phyloP scores from a whole-genome alignment of 352 stramenopile genomes.

The Phytophthora quininea region DNA sequence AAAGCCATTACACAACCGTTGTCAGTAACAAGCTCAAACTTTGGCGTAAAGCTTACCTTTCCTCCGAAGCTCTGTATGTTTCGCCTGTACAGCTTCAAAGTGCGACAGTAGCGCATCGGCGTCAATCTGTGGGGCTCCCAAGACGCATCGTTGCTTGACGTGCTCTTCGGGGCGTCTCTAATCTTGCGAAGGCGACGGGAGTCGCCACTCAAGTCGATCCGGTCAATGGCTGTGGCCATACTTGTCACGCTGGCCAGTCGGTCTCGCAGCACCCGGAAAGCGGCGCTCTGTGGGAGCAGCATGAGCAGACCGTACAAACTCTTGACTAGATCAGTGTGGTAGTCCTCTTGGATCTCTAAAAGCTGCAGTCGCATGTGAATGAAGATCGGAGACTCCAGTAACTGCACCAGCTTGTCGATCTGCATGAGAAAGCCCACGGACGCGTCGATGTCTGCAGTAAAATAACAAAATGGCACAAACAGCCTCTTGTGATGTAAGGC shows the following conservation, averaged over 20 bases:
- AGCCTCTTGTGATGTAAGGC: conserved; percentile 43
- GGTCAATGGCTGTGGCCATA: conserved; percentile 85
- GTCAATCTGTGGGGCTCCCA: conserved; percentile 44
- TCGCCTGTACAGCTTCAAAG: conserved; percentile 77
- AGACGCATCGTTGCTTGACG: conserved; percentile 22
- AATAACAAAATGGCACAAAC: conserved; percentile 19
- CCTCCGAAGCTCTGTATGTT: conserved; percentile 71
- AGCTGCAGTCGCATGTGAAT: conserved; percentile 98
- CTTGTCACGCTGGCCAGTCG: conserved; percentile 86
- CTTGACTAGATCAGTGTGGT: conserved; percentile 96
- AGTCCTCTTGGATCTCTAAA: conserved; percentile 95
- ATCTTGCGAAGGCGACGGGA: conserved; percentile 27
- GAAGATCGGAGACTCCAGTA: conserved; percentile 99
- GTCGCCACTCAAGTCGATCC: conserved; percentile 63
- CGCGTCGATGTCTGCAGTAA: conserved; percentile 94
- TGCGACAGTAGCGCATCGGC: conserved; percentile 63
- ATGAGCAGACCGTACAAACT: conserved; percentile 98
- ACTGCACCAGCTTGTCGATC: conserved; percentile 99
- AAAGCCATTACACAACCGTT: not conserved
- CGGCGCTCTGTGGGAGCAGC: conserved; percentile 94
- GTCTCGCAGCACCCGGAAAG: conserved; percentile 84
- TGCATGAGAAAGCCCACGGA: conserved; percentile 99
- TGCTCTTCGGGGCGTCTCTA: conserved; percentile 12
- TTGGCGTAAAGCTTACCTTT: conserved; percentile 49
- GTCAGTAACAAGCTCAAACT: not conserved